Evolutionary conservation across 2,329 filamentous ascomycete genomes (phyloP).

Genomic region (Pseudogymnoascus sp.): DNA sequence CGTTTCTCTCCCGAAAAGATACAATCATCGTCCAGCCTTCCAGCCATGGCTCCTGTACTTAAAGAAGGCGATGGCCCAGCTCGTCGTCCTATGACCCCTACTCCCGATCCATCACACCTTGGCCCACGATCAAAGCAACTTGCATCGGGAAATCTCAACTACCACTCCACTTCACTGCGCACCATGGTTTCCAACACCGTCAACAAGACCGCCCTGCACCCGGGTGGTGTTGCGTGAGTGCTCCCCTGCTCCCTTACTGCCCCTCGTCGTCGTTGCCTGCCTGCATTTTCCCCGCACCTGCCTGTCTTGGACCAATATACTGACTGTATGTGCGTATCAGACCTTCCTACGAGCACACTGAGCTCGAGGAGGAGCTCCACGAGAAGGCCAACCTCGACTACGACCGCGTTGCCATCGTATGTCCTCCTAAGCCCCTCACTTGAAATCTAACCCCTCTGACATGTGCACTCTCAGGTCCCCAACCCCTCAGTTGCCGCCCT

Average conservation of each 20-base stretch:
- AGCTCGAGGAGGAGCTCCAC: conserved; percentile 95
- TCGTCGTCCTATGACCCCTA: conserved; percentile 18
- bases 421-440: conserved; percentile 27
- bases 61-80: conserved; percentile 10
- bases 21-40: background rate
- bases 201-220: conserved; percentile 21
- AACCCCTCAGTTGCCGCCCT: conserved; percentile 89
- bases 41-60: background rate
- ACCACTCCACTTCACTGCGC: conserved; percentile 23
- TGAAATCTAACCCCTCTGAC: conserved; percentile 12
- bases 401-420: conserved; percentile 92
- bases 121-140: conserved; percentile 17
- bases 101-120: conserved; percentile 22
- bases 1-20: background rate
- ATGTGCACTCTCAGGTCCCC: conserved; percentile 46
- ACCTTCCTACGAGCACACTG: conserved; percentile 81
- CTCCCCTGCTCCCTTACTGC: background rate
- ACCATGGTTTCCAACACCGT: conserved; percentile 26
- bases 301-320: conserved; percentile 8
- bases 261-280: background rate
- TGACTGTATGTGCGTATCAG: conserved; percentile 36
- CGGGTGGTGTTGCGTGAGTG: conserved; percentile 26
- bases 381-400: conserved; percentile 99
- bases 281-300: background rate
- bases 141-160: conserved; percentile 21